phyloP scores from a whole-genome alignment of 176 grass and related monocot species.

The Triticum urartu region DNA sequence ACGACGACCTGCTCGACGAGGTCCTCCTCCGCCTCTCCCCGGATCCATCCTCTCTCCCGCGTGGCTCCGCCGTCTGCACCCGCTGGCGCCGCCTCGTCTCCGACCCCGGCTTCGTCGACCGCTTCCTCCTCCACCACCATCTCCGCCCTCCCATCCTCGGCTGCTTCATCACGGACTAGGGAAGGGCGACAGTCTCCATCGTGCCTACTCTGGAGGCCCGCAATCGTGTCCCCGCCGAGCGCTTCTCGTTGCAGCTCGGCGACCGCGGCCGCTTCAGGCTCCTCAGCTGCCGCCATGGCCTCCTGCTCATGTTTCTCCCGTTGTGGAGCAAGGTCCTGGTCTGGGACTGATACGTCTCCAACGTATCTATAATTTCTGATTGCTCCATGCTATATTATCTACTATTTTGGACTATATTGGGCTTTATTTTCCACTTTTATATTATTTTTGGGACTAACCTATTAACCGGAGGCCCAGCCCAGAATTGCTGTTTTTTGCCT shows the following conservation, averaged over 20 bases:
- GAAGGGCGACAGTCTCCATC: not conserved
- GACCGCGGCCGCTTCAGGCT: not conserved
- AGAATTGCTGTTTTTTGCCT: no score
- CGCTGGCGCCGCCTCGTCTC: not conserved
- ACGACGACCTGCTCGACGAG: not conserved
- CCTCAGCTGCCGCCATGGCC: not conserved
- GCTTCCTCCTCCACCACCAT: not conserved
- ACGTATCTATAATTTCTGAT: no score
- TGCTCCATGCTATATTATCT: no score
- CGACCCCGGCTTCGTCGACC: not conserved
- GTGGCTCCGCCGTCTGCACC: not conserved
- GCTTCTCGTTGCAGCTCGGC: not conserved
- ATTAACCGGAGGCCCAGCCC: no score
- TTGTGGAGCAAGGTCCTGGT: not conserved
- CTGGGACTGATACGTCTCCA: not conserved
- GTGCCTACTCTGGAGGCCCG: not conserved
- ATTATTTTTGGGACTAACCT: no score
- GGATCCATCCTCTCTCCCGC: not conserved
- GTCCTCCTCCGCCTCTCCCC: not conserved
- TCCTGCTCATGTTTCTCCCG: not conserved
- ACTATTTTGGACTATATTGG: no score
- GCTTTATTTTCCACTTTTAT: no score
- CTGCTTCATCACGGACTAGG: not conserved
- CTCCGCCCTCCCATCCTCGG: not conserved
- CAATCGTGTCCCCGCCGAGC: not conserved